Evolutionary conservation across 2,329 filamentous ascomycete genomes (phyloP).

Genomic region (Cercospora sp.): DNA sequence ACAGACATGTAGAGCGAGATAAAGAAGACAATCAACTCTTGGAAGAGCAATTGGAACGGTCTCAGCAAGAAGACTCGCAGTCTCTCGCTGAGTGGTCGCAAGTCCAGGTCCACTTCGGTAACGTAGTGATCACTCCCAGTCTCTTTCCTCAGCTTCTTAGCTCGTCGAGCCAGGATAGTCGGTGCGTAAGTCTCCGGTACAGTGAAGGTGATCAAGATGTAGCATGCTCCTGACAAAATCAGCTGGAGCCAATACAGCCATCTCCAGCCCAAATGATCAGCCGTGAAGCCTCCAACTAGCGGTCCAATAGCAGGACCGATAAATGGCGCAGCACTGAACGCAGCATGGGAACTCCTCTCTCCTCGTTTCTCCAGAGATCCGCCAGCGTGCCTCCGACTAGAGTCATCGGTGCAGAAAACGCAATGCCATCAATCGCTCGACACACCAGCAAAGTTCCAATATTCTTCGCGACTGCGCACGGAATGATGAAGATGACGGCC

Average conservation of each 20-base stretch:
- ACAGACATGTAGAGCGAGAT: constrained; percentile 69
- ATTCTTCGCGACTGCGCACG: constrained; percentile 58
- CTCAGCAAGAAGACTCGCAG: constrained; percentile 74
- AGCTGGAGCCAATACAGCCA: constrained; percentile 80
- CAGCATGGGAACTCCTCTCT: constrained; percentile 37
- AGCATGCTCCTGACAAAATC: constrained; percentile 70
- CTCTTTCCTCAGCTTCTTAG: constrained; percentile 68
- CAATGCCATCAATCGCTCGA: constrained; percentile 57
- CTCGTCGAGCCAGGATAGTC: constrained; percentile 68
- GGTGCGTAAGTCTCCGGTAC: constrained; percentile 88
- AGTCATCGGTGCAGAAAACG: constrained; percentile 52
- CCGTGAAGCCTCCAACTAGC: constrained; percentile 73
- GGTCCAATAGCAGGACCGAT: constrained; percentile 40
- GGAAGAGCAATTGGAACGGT: constrained; percentile 82
- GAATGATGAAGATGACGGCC: constrained; percentile 59
- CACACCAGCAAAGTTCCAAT: constrained; percentile 57
- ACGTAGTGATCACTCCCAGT: constrained; percentile 69
- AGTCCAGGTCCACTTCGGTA: constrained; percentile 78
- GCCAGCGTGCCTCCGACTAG: constrained; percentile 46
- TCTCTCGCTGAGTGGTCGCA: constrained; percentile 67
- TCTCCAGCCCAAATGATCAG: constrained; percentile 54
- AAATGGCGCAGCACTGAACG: constrained; percentile 37
- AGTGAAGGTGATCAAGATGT: constrained; percentile 79
- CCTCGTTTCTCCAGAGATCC: constrained; percentile 35
- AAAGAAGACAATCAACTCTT: constrained; percentile 81